phyloP scores from a whole-genome alignment of 169 alveolate genomes.

The Plasmodium malariae region DNA sequence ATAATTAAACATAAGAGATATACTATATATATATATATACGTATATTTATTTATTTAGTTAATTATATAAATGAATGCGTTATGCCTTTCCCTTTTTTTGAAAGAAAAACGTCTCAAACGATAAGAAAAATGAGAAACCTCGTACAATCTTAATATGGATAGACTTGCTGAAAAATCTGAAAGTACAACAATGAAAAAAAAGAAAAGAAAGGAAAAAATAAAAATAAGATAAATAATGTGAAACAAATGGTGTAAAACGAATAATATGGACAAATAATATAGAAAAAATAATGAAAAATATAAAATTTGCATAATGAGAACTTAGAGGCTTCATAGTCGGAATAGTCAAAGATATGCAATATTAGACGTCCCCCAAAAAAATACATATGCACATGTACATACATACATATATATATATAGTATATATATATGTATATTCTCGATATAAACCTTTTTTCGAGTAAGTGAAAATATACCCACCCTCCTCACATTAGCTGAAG shows the following conservation, averaged over 20 bases:
- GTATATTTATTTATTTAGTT: neutral
- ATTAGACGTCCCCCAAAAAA: too few relatives aligned
- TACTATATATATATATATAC: neutral
- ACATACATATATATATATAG: neutral
- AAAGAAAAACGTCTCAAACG: constrained; percentile 5
- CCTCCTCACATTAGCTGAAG: constrained; percentile 12
- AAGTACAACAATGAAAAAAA: neutral
- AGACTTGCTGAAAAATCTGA: constrained; percentile 28
- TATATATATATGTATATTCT: neutral
- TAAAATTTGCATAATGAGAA: too few relatives aligned
- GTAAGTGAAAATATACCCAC: neutral
- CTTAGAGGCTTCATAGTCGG: too few relatives aligned
- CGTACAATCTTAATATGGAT: constrained; percentile 60
- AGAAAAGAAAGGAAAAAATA: neutral
- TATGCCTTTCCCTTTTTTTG: neutral
- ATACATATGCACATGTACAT: neutral
- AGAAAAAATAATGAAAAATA: too few relatives aligned
- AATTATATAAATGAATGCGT: neutral
- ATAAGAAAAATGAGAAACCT: constrained; percentile 26
- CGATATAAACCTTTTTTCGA: neutral
- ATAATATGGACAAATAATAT: too few relatives aligned
- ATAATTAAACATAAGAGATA: neutral
- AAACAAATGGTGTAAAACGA: too few relatives aligned
- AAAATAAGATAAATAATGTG: neutral
- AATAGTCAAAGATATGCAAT: too few relatives aligned